These are phyloP conservation scores for Perkinsus marinus DNA, from an alignment of 169 alveolate species.

Conservation along the genomic window DNA sequence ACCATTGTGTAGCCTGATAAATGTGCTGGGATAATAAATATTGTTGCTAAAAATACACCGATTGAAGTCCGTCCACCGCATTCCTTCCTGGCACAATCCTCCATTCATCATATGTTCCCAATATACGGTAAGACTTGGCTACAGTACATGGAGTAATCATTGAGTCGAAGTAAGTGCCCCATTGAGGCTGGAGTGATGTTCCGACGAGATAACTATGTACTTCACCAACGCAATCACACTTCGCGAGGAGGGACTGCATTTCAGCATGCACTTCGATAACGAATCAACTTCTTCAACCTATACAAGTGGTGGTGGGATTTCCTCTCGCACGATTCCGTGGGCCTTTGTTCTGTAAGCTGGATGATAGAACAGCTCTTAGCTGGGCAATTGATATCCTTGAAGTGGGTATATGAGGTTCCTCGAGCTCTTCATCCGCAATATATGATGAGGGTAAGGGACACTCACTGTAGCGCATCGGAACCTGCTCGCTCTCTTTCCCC, in stretches of 20 bases:
- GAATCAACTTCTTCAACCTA: background rate
- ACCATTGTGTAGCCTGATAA: too few species aligned
- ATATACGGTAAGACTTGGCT: too few species aligned
- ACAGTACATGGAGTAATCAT: too few species aligned
- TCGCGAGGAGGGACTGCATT: background rate
- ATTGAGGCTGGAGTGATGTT: too few species aligned
- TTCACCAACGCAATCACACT: too few species aligned
- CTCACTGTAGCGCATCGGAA: background rate
- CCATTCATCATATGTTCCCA: too few species aligned
- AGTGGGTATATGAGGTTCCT: background rate
- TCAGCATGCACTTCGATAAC: background rate
- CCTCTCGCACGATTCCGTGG: background rate
- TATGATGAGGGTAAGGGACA: background rate
- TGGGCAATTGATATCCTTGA: background rate
- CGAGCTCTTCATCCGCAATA: background rate
- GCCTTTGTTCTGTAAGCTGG: background rate
- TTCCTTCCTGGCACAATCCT: too few species aligned
- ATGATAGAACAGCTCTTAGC: background rate
- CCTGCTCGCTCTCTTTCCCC: background rate
- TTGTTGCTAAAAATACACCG: too few species aligned
- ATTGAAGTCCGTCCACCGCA: too few species aligned
- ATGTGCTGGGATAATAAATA: too few species aligned
- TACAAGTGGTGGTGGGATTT: background rate
- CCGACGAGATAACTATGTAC: too few species aligned
- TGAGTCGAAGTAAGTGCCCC: too few species aligned